Percentiles rank a stretch among this genome's conserved stretches.
phyloP scores from a whole-genome alignment of 1,284 basidiomycete genomes.

The Sanghuangporus baumii region DNA sequence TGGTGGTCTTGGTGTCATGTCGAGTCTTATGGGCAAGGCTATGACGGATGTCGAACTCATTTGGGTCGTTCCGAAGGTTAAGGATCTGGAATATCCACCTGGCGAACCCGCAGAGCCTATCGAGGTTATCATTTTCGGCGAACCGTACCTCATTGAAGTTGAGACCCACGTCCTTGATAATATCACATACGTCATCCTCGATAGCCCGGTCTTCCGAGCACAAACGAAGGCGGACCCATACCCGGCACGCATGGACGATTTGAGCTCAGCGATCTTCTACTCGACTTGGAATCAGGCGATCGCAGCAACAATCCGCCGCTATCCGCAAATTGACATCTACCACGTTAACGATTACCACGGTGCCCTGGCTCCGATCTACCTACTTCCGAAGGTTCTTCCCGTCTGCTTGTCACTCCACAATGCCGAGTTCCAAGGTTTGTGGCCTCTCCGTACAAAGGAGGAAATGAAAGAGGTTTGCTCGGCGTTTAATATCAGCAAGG shows the following conservation, averaged over 20 bases:
- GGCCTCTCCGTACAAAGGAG: constrained; percentile 92
- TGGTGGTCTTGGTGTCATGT: constrained; percentile 95
- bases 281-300: constrained; percentile 97
- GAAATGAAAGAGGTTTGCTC: constrained; percentile 97
- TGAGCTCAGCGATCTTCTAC: constrained; percentile 93
- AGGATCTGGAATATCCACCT: constrained; percentile 84
- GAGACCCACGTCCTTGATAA: constrained; percentile 89
- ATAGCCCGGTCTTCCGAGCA: constrained; percentile 91
- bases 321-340: constrained; percentile 84
- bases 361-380: constrained; percentile 82
- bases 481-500: constrained; percentile 93
- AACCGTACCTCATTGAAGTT: constrained; percentile 90
- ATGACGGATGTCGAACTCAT: constrained; percentile 93
- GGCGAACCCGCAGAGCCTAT: constrained; percentile 90
- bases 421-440: constrained; percentile 93
- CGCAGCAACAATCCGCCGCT: constrained; percentile 79
- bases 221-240: constrained; percentile 93
- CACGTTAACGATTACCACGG: constrained; percentile 92
- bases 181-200: constrained; percentile 89
- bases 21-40: constrained; percentile 91
- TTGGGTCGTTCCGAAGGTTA: constrained; percentile 92
- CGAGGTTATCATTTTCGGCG: constrained; percentile 92
- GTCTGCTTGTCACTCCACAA: constrained; percentile 92
- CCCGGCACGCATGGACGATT: constrained; percentile 92
- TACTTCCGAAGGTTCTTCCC: constrained; percentile 84